These are phyloP conservation scores for Calonectria leucothoes DNA, from an alignment of 2,329 filamentous ascomycete genomes.

Conservation along the genomic window DNA sequence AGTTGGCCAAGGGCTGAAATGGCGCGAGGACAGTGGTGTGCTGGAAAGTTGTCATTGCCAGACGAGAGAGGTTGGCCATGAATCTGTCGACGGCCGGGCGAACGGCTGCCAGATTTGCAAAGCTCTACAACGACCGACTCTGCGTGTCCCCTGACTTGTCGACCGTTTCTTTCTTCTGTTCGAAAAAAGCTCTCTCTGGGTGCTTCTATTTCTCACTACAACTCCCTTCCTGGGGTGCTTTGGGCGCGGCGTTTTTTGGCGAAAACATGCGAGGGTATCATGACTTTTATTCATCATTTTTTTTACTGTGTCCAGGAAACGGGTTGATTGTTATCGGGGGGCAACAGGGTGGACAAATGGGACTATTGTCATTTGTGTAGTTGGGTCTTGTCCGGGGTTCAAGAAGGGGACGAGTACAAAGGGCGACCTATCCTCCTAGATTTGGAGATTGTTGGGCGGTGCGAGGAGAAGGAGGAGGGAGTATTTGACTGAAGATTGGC, in stretches of 20 bases:
- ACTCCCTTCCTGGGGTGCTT: conserved; percentile 39
- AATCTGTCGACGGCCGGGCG: background rate
- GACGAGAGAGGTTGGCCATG: background rate
- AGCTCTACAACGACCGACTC: background rate
- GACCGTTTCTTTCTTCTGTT: conserved; percentile 35
- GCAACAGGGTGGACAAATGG: conserved; percentile 30
- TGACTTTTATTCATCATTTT: conserved; percentile 19
- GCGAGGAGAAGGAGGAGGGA: background rate
- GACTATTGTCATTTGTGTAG: conserved; percentile 21
- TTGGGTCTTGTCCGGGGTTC: conserved; percentile 6
- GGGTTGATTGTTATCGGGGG: conserved; percentile 28
- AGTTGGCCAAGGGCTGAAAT: background rate
- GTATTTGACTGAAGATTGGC: conserved; percentile 2
- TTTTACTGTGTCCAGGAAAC: conserved; percentile 27
- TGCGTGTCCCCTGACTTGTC: conserved; percentile 8
- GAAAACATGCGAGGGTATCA: conserved; percentile 36
- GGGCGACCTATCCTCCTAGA: conserved; percentile 2
- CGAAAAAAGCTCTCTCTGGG: conserved; percentile 28
- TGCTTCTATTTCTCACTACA: conserved; percentile 36
- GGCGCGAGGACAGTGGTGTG: background rate
- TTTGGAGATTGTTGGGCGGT: background rate
- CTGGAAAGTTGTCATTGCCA: background rate
- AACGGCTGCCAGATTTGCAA: background rate
- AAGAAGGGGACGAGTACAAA: background rate
- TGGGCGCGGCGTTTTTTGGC: conserved; percentile 42